Base-by-base conservation (phyloP, 164 flowering plant species). In the Cinnamomum micranthum region DNA sequence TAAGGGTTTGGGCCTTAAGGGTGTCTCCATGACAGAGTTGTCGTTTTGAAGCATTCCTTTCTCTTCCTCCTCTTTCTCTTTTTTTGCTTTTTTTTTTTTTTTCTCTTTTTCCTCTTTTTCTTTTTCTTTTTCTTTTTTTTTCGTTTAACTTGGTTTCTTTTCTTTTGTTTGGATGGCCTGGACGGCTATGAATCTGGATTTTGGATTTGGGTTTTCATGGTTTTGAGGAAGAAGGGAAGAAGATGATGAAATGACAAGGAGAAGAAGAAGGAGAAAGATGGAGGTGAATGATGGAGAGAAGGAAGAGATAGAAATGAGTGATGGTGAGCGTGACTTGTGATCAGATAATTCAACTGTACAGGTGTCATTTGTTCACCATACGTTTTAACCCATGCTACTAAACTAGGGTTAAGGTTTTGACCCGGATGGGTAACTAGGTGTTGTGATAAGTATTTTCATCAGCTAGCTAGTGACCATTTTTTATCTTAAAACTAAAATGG, bases 1-100 rank as follows among this genome's bases (percentile, higher is more conserved):
- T 47, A 80, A 72, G 58, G 27, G 75, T 70, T 71, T 74, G 58
- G 77, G 71, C 77, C 58, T 64, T 74, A 80, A 85, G 82, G 77
- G 71, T 27, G 71, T 55, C 22, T 62, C 60, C 17, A 15, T 55
- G 7, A 15, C 60, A 15, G 20, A 3, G 5, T 14, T 55, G n/a
- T 20, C 60, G 60, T 20, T 55, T 20, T 15, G 60, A 55, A 55
- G 6, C 60, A 55, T 20, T 55, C 60, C 60, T 15, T 55, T 19
- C 17, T 55, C 60, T 55, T 17, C 60, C 5, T 19, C 20, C 0
- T 55, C 5, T 55, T 14, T 55, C 17, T 19, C 5, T 31, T 4
- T 4, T 31, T 4, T 31, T 4, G 4, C 0, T 31, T 1, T 31
- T 31, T 4, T 4, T 17, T 52, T 52, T 24, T 24, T 24, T 24